Base-by-base conservation (phyloP, 2,329 filamentous ascomycete species). In the Exophiala phaeomuriformis region DNA sequence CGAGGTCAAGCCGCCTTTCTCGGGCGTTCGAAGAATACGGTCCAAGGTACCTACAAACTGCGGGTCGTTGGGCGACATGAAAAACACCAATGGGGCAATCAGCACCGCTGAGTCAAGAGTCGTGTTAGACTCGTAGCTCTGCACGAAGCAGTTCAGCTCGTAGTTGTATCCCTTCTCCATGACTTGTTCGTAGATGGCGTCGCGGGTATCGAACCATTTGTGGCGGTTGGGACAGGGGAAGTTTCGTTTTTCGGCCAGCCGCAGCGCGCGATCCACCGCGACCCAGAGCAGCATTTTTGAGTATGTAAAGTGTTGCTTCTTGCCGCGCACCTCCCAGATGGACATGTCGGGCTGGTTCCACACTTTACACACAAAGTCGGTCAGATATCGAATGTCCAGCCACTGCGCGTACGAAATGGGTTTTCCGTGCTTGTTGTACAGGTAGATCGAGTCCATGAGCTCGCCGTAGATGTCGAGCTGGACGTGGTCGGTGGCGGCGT, bases 281-380 rank as follows among this genome's bases (percentile, higher is more conserved):
- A 90, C 86, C 86, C 86, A 90, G 27, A 90, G 76, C 83, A 90
- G 87, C 59, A 90, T 77, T 65, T 90, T 88, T n/a, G 83, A 87
- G 69, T 90, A 90, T 9, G 84, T 81, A 61, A 89, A 90, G 64
- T 88, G 81, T 67, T 89, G 85, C 65, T 85, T 85, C 63, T 82
- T 73, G 60, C 86, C 86, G 40, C 86, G 80, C 4, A 88, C 85
- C 66, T 90, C 86, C 86, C 86, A 90, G 63, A 90, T 90, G 2
- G 84, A 88, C 85, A 89, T 89, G 64, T 90, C 86, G 8, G 82
- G 81, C 41, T 83, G 71, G 52, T 83, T 70, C 66, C 83, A 78
- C 49, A 89, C 81, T 0, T 77, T 82, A 57, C 88, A 74, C 36
- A 88, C 83, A 62, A 86, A 86, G 64, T 89, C 84, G 36, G 73